phyloP scores from a whole-genome alignment of 345 rosid species.

The Camelina neglecta region DNA sequence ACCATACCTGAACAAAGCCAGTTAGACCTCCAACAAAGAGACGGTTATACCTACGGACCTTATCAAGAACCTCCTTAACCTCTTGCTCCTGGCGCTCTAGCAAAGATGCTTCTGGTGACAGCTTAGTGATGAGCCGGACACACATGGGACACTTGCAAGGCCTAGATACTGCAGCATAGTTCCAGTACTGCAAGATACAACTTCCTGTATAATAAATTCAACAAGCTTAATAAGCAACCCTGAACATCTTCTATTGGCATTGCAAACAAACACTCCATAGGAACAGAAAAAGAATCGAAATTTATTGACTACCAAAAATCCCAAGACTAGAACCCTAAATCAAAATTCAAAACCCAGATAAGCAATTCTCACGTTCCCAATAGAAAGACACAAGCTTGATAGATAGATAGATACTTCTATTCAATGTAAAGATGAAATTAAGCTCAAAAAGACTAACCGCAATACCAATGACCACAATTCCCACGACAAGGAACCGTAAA shows the following conservation, averaged over 20 bases:
- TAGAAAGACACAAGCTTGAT: neutral
- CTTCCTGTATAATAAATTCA: conserved; percentile 52
- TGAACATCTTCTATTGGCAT: neutral
- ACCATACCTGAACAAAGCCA: conserved; percentile 67
- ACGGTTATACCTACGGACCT: conserved; percentile 70
- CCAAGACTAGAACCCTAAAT: conserved; percentile 22
- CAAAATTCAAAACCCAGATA: neutral
- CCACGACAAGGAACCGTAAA: conserved; percentile 74
- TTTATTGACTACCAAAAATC: neutral
- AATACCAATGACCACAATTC: conserved; percentile 92
- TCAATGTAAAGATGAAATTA: neutral
- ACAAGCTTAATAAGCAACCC: neutral
- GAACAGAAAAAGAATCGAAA: neutral
- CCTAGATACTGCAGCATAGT: conserved; percentile 68
- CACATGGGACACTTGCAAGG: conserved; percentile 98
- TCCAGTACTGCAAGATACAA: conserved; percentile 92
- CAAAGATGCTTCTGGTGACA: conserved; percentile 65
- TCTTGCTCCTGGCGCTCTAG: conserved; percentile 57
- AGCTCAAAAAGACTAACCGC: conserved; percentile 57
- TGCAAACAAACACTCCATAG: neutral
- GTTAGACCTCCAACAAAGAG: conserved; percentile 72
- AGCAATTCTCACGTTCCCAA: neutral
- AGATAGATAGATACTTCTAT: neutral
- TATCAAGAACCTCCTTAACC: conserved; percentile 59
- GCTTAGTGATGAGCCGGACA: conserved; percentile 55